Evolutionary conservation across 2,329 filamentous ascomycete genomes (phyloP), one percentile per base, ranked within the genome.

Genomic region (Metarhizium guizhouense): DNA sequence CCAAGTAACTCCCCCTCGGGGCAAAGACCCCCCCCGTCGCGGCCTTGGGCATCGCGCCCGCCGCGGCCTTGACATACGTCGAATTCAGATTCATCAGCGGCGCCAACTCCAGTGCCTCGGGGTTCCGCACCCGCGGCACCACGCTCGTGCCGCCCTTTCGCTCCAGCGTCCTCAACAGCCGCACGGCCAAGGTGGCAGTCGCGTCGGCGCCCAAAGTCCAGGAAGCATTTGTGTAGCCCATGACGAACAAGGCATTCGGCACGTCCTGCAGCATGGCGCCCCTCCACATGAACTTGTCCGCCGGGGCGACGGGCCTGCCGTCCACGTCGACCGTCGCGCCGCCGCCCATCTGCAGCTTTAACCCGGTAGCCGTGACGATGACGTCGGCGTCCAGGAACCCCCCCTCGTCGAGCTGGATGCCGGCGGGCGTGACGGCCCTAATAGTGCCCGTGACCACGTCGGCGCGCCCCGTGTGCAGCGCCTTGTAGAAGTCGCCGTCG

Each of bases 351-450:
- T 72, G 67, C 45, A 87, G 66, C 53, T 76, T 76, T 2, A 86
- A 72, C 0, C 84, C 85, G 0, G 84, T 87, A 0, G 85, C 85
- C 0, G 83, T 85, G 55, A 87, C 71, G 59, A 88, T 84, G 55
- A 82, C 75, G 61, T 87, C 84, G 0, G 83, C 76, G 14, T 76
- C 64, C 0, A 87, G 64, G 0, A 57, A 69, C 62, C 70, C 63
- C 3, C 77, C 74, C 3, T 70, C 70, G 11, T 69, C 59, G 25
- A 82, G 72, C 45, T 68, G 61, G 6, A 85, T 74, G 25, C 72
- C 70, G 2, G 67, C 61, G 1, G 69, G 62, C 0, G 76, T 79
- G 8, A 80, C 70, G 0, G 63, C 71, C 34, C 72, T 67, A 59
- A 84, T 80, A 8, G 58, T 62, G 25, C 69, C 77, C 0, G 78